Percentiles rank a stretch among this genome's conserved stretches.
Conservation (phyloP, 2,329 filamentous ascomycete genomes). For the Fusarium proliferatum region DNA sequence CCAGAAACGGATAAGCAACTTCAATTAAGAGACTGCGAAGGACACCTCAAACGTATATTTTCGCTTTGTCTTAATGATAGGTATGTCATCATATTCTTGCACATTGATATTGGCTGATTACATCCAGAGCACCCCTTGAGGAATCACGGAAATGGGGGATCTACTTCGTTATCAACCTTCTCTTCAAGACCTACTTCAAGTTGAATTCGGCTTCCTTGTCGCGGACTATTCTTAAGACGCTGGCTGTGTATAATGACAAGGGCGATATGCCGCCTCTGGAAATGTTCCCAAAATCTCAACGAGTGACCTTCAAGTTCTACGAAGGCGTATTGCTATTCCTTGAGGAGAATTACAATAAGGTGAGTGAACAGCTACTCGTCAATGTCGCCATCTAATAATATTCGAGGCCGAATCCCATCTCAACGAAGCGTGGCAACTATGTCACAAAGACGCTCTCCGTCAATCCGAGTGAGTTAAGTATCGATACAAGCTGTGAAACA, state of each 20-base stretch:
- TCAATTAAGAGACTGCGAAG: constrained; percentile 89
- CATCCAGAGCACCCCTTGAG: constrained; percentile 74
- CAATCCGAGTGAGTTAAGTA: constrained; percentile 78
- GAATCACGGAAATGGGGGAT: constrained; percentile 98
- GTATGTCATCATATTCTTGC: constrained; percentile 57
- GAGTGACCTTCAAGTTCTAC: constrained; percentile 97
- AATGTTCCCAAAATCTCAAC: constrained; percentile 87
- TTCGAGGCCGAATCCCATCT: constrained; percentile 81
- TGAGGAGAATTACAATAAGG: constrained; percentile 90
- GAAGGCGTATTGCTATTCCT: constrained; percentile 92
- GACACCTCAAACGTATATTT: constrained; percentile 92
- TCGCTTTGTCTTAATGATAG: constrained; percentile 89
- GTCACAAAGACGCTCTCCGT: constrained; percentile 75
- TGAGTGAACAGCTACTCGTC: constrained; percentile 48
- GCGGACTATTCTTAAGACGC: constrained; percentile 87
- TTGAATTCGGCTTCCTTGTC: constrained; percentile 90
- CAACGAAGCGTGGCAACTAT: constrained; percentile 83
- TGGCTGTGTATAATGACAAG: constrained; percentile 75
- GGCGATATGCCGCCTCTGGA: constrained; percentile 84
- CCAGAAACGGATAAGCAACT: constrained; percentile 81
- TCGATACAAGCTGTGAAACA: background rate
- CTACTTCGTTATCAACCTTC: constrained; percentile 91
- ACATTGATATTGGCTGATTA: constrained; percentile 3
- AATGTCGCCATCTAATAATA: background rate
- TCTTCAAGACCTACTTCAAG: constrained; percentile 99